These are phyloP conservation scores for Trichomonascus vanleenenianus DNA, from an alignment of 805 yeast species.

Conservation along the genomic window DNA sequence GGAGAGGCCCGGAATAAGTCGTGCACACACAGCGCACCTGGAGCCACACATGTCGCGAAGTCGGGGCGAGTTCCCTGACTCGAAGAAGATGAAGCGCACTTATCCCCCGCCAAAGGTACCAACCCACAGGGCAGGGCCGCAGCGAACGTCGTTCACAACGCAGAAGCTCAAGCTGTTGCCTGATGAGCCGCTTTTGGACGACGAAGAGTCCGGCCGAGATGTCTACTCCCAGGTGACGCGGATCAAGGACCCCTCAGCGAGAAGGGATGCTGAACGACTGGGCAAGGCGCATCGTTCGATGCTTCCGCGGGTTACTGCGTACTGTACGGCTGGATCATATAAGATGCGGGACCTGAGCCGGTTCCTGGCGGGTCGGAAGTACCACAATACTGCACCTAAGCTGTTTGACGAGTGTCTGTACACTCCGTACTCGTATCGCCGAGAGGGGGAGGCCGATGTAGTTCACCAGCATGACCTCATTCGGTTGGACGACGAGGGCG, in stretches of 20 bases:
- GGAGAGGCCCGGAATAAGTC: not conserved
- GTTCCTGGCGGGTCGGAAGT: constrained; percentile 73
- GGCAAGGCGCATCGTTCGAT: constrained; percentile 79
- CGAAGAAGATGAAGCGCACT: not conserved
- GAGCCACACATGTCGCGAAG: constrained; percentile 2
- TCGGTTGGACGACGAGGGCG: constrained; percentile 87
- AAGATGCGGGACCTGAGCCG: constrained; percentile 78
- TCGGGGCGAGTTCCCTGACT: not conserved
- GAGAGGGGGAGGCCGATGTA: constrained; percentile 21
- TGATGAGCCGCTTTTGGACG: constrained; percentile 28
- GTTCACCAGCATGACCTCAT: constrained; percentile 32
- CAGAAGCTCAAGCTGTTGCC: constrained; percentile 88
- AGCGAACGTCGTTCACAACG: constrained; percentile 78
- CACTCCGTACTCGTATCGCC: constrained; percentile 62
- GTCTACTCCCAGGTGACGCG: constrained; percentile 79
- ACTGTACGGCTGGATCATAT: constrained; percentile 91
- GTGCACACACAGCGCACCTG: constrained; percentile 1
- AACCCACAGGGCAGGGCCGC: constrained; percentile 30
- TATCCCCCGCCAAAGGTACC: not conserved
- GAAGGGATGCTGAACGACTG: constrained; percentile 87
- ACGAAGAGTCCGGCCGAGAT: constrained; percentile 37
- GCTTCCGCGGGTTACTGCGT: constrained; percentile 90
- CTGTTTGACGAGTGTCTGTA: constrained; percentile 91
- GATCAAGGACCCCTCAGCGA: constrained; percentile 80
- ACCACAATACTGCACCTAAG: constrained; percentile 61